Conservation (phyloP, 371 early-diverging fungal species). For the Mortierella sp. region DNA sequence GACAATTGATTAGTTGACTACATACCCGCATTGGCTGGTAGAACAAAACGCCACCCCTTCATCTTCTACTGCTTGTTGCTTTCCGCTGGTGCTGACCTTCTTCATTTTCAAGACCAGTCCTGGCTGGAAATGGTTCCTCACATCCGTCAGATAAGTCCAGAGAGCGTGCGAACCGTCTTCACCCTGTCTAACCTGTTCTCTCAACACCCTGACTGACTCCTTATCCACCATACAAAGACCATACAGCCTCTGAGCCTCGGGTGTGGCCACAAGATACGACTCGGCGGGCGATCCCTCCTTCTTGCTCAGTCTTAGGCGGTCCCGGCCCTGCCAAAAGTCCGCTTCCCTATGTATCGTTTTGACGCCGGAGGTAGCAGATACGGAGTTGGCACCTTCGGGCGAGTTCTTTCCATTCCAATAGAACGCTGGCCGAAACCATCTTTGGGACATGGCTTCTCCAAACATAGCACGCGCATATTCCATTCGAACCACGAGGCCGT, state of each 20-base stretch:
- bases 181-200: slow-evolving; percentile 47
- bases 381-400: slow-evolving; percentile 19
- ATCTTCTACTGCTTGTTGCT: slow-evolving; percentile 57
- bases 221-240: slow-evolving; percentile 63
- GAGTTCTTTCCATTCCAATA: slow-evolving; percentile 77
- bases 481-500: slow-evolving; percentile 72
- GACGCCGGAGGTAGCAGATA: neutral
- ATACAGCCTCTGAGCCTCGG: slow-evolving; percentile 24
- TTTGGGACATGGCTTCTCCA: slow-evolving; percentile 55
- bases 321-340: slow-evolving; percentile 66
- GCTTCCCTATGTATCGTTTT: slow-evolving; percentile 58
- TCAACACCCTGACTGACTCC: slow-evolving; percentile 61
- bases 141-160: slow-evolving; percentile 57
- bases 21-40: slow-evolving; percentile 66
- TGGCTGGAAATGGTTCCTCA: slow-evolving; percentile 43
- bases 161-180: slow-evolving; percentile 42
- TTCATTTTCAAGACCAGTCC: slow-evolving; percentile 29
- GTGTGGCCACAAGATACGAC: slow-evolving; percentile 61
- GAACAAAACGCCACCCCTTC: slow-evolving; percentile 66
- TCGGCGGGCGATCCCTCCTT: slow-evolving; percentile 75
- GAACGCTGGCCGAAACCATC: slow-evolving; percentile 69
- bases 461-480: slow-evolving; percentile 64
- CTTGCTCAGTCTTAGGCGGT: slow-evolving; percentile 63
- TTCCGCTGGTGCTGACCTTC: slow-evolving; percentile 22
- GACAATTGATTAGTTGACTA: too few species aligned